These are phyloP conservation scores for Suillus hirtellus DNA, from an alignment of 768 basidiomycete genomes.

Conservation along the genomic window DNA sequence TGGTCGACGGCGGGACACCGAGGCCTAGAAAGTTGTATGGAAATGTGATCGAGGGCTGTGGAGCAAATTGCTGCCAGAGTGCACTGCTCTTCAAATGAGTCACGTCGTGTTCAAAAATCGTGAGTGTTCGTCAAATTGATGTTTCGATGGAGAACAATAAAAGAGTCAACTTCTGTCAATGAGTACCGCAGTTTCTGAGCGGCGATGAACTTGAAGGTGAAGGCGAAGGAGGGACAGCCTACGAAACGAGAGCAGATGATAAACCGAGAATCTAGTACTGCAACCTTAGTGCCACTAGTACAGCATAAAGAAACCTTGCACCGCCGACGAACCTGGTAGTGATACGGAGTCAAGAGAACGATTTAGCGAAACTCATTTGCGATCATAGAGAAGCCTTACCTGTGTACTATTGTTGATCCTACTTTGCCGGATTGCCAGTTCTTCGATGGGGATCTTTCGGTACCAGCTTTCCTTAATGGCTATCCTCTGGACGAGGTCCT, in stretches of 20 bases:
- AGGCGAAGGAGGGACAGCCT: conserved; percentile 15
- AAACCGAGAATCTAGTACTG: neutral
- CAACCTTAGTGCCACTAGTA: neutral
- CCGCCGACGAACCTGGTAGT: conserved; percentile 20
- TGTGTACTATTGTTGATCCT: conserved; percentile 34
- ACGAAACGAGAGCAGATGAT: neutral
- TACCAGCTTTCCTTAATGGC: conserved; percentile 32
- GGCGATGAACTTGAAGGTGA: conserved; percentile 10
- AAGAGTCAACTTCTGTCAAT: conserved; percentile 10
- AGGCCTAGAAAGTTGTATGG: neutral
- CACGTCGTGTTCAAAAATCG: conserved; percentile 23
- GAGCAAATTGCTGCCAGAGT: neutral
- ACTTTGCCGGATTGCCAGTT: conserved; percentile 19
- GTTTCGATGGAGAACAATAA: conserved; percentile 3
- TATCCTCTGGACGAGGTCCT: conserved; percentile 27
- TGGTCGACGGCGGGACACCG: conserved; percentile 13
- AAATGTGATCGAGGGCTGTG: conserved; percentile 9
- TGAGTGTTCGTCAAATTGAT: conserved; percentile 28
- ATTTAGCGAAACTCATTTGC: conserved; percentile 22
- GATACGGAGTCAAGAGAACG: conserved; percentile 15
- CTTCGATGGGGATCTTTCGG: conserved; percentile 24
- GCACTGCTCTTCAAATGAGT: conserved; percentile 2
- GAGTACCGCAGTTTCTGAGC: conserved; percentile 5
- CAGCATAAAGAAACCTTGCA: conserved; percentile 17
- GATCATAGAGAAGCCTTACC: conserved; percentile 15